Evolutionary conservation across 345 rosid genomes (phyloP).

Genomic region (Salix brachista): DNA sequence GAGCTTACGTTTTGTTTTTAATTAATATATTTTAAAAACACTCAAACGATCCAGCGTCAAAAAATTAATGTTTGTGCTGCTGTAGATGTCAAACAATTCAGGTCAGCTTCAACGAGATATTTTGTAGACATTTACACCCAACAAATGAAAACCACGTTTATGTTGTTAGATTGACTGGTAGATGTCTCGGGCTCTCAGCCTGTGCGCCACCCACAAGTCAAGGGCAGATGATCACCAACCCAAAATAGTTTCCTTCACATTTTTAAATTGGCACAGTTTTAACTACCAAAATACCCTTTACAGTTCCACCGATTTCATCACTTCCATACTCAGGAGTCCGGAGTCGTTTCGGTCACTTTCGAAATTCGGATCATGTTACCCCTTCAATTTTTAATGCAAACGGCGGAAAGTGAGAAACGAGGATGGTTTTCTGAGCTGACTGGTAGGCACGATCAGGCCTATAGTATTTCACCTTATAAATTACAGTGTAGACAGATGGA

Average conservation of each 20-base stretch:
- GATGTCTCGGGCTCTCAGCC: background rate
- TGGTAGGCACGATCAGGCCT: slow-evolving; percentile 32
- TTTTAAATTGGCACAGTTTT: too few species aligned
- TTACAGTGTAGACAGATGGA: background rate
- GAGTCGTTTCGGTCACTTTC: slow-evolving; percentile 11
- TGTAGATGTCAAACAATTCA: background rate
- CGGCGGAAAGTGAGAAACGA: background rate
- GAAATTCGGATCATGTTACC: background rate
- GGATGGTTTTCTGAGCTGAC: slow-evolving; percentile 26
- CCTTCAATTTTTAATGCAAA: background rate
- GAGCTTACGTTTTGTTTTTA: too few species aligned
- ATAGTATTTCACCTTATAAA: background rate
- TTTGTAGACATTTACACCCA: background rate
- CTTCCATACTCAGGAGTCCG: background rate
- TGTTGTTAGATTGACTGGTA: slow-evolving; percentile 21
- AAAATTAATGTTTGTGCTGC: too few species aligned
- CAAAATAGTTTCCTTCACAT: background rate
- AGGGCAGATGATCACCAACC: slow-evolving; percentile 11
- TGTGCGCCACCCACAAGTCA: slow-evolving; percentile 14
- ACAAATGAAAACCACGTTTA: background rate
- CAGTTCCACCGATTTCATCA: background rate
- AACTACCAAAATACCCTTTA: slow-evolving; percentile 14
- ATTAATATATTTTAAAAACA: too few species aligned
- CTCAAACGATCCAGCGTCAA: too few species aligned
- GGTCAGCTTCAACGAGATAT: background rate